These are phyloP conservation scores for Monascus ruber DNA, from an alignment of 2,329 filamentous ascomycete genomes.

Conservation along the genomic window DNA sequence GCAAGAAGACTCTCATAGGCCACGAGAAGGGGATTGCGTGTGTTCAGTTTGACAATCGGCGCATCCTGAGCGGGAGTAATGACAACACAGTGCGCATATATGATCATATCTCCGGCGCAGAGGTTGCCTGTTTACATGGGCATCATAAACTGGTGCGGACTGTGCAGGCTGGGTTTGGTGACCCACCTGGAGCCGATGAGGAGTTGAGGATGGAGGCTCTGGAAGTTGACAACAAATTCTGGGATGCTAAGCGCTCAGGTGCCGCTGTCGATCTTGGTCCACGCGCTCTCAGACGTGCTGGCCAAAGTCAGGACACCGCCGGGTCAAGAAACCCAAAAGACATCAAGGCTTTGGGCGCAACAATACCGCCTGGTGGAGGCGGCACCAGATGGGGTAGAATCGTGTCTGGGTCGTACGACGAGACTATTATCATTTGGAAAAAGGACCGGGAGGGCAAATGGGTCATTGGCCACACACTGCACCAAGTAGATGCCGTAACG, in stretches of 20 bases:
- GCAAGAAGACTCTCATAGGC: conserved; percentile 66
- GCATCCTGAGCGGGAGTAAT: conserved; percentile 91
- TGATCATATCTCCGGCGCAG: conserved; percentile 71
- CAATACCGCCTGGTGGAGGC: conserved; percentile 80
- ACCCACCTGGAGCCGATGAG: conserved; percentile 66
- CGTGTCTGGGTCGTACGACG: conserved; percentile 92
- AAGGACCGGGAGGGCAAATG: conserved; percentile 75
- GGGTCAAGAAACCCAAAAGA: conserved; percentile 66
- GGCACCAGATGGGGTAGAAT: conserved; percentile 87
- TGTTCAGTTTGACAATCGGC: conserved; percentile 86
- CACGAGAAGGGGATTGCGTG: conserved; percentile 95
- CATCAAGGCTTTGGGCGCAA: conserved; percentile 66
- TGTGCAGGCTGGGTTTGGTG: conserved; percentile 88
- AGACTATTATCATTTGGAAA: conserved; percentile 91
- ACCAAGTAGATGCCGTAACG: conserved; percentile 46
- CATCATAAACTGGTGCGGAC: conserved; percentile 82
- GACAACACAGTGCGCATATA: conserved; percentile 95
- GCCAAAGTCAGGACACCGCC: conserved; percentile 46
- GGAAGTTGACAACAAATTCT: conserved; percentile 62
- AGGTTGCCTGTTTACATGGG: conserved; percentile 75
- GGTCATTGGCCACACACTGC: conserved; percentile 63
- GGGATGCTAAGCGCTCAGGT: conserved; percentile 43
- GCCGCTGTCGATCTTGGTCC: conserved; percentile 23
- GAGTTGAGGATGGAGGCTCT: conserved; percentile 64
- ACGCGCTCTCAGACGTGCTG: conserved; percentile 41